Evolutionary conservation across 2,329 filamentous ascomycete genomes (phyloP), one percentile per base, ranked within the genome.

Genomic region (Trichoderma simmonsii): DNA sequence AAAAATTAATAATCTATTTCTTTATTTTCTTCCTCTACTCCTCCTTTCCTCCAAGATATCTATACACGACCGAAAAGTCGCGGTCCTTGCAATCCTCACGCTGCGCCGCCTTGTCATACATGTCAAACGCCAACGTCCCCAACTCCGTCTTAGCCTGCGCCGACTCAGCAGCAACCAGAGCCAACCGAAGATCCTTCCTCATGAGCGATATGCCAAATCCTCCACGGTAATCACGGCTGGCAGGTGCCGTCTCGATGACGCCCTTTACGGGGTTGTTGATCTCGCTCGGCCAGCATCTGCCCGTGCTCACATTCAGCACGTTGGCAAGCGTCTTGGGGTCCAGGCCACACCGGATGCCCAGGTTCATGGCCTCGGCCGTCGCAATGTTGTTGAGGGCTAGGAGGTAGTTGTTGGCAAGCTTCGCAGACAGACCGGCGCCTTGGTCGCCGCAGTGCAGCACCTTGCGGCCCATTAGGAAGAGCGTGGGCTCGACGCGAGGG

Each of bases 381-480:
- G 88, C 89, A 72, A 91, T 94, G 82, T 99, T 99, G 85, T 94
- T 97, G 76, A 98, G 90, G 4, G 95, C 95, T 4, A 99, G 86
- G 32, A 98, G 89, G 81, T 99, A 99, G 82, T 99, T 99, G 84
- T 99, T 99, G 68, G 95, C 95, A 36, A 99, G 87, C 83, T 99
- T 99, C 51, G 93, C 96, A 12, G 94, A 93, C 1, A 99, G 87
- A 0, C 96, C 96, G 3, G 93, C 89, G 12, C 94, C 95, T 75
- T 97, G 94, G 0, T 86, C 86, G 4, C 96, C 96, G 77, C 97
- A 92, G 80, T 97, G 94, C 73, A 97, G 86, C 5, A 97, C 92
- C 73, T 91, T 92, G 79, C 91, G 91, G 69, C 96, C 96, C 94
- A 99, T 98, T 73, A 90, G 86, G 26, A 91, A 85, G 6, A 99